Percentiles rank a stretch among this genome's conserved stretches.
Conservation (phyloP, 495 filamentous ascomycete species). For the Penicillium maclennaniae region DNA sequence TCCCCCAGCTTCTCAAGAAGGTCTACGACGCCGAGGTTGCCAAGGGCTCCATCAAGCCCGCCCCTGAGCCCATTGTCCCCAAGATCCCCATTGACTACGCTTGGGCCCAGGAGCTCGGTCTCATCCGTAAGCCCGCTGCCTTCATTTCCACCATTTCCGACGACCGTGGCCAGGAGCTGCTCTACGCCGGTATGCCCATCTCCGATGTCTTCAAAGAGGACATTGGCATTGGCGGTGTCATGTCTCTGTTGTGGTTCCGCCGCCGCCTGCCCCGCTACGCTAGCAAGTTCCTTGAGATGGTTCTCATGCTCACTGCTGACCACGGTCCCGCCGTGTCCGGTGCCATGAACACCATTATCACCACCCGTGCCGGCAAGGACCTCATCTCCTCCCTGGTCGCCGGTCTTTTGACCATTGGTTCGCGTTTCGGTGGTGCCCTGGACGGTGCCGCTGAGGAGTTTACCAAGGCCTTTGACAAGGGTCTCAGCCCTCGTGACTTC, state of each 20-base stretch:
- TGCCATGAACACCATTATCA: conserved; percentile 99
- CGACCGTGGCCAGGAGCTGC: conserved; percentile 97
- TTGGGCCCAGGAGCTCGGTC: conserved; percentile 98
- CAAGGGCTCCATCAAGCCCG: conserved; percentile 76
- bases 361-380: conserved; percentile 97
- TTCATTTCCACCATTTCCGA: conserved; percentile 99
- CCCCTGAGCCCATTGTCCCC: conserved; percentile 84
- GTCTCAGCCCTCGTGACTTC: conserved; percentile 95
- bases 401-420: conserved; percentile 97
- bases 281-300: conserved; percentile 99
- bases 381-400: conserved; percentile 90
- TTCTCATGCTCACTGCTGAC: conserved; percentile 98
- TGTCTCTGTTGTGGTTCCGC: conserved; percentile 99
- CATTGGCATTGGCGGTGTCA: conserved; percentile 98
- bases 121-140: conserved; percentile 98
- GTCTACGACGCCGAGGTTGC: conserved; percentile 85
- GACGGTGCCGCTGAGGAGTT: conserved; percentile 98
- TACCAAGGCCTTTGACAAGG: conserved; percentile 96
- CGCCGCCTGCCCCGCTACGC: conserved; percentile 94
- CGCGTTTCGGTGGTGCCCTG: conserved; percentile 95
- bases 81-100: conserved; percentile 99
- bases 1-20: conserved; percentile 66
- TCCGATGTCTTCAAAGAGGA: conserved; percentile 99
- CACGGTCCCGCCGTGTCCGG: conserved; percentile 98
- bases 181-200: conserved; percentile 99